Evolutionary conservation across 768 basidiomycete species (phyloP).

Genomic region (Tubosaeta sp.): DNA sequence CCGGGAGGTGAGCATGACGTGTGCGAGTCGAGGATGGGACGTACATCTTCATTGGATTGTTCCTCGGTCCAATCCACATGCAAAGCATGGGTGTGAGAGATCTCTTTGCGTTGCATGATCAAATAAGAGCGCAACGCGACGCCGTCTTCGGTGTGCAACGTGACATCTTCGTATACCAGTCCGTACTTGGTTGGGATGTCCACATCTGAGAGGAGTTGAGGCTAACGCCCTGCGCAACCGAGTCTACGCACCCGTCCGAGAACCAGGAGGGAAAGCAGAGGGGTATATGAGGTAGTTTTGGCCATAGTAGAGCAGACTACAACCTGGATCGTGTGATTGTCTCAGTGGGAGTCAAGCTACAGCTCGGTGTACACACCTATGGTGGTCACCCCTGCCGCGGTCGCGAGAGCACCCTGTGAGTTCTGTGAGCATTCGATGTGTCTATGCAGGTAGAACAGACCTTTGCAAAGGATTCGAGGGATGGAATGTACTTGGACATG

Average conservation of each 20-base stretch:
- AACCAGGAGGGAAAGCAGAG: constrained; percentile 74
- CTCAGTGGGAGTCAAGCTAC: background rate
- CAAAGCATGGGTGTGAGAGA: constrained; percentile 34
- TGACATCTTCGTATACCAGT: constrained; percentile 71
- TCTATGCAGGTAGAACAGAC: constrained; percentile 13
- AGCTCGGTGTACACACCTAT: constrained; percentile 37
- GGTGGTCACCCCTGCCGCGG: constrained; percentile 54
- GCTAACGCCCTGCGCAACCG: background rate
- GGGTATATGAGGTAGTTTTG: constrained; percentile 92
- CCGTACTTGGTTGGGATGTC: constrained; percentile 64
- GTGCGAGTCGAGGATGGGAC: constrained; percentile 7
- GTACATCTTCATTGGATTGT: constrained; percentile 57
- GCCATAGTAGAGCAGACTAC: constrained; percentile 76
- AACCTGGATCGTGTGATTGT: constrained; percentile 38
- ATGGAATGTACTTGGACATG: constrained; percentile 41
- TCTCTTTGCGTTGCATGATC: constrained; percentile 56
- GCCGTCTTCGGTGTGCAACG: constrained; percentile 67
- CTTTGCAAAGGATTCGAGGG: constrained; percentile 44
- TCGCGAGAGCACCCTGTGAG: constrained; percentile 49
- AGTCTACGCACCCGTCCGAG: constrained; percentile 60
- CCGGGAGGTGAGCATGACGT: background rate
- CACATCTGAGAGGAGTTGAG: constrained; percentile 48
- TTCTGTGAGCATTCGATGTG: background rate
- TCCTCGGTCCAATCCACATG: constrained; percentile 35
- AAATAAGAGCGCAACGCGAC: constrained; percentile 74